Evolutionary conservation across 202 grass and related monocot genomes (phyloP).

Genomic region (Hordeum pubiflorum): DNA sequence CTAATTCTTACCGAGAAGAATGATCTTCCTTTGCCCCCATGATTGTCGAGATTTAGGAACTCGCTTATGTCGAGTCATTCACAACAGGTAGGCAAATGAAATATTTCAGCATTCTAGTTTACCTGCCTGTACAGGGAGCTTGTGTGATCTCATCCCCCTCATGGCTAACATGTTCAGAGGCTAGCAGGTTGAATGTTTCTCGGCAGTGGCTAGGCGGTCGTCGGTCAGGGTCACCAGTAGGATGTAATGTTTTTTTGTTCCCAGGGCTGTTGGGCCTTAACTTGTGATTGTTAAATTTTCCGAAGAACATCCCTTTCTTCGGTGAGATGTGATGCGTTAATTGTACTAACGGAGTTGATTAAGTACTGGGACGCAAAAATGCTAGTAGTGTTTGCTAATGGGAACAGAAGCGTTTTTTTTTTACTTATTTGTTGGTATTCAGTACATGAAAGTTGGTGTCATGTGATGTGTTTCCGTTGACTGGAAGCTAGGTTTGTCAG

Average conservation of each 20-base stretch:
- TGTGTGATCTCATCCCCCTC: not conserved
- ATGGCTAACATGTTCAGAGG: constrained; percentile 6
- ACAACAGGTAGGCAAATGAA: constrained; percentile 16
- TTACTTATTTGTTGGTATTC: not conserved
- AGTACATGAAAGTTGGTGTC: not conserved
- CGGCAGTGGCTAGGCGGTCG: not conserved
- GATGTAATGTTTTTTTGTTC: constrained; percentile 28
- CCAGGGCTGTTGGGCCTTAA: constrained; percentile 4
- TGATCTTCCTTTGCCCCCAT: not conserved
- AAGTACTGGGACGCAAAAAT: constrained; percentile 10
- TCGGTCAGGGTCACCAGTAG: not conserved
- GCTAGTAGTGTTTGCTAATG: constrained; percentile 15
- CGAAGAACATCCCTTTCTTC: constrained; percentile 16
- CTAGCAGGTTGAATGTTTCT: constrained; percentile 25
- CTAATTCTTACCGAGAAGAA: constrained; percentile 27
- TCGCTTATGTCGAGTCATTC: not conserved
- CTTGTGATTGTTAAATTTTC: constrained; percentile 30
- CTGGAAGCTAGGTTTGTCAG: not conserved
- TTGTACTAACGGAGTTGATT: constrained; percentile 39
- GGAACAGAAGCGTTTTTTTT: constrained; percentile 1
- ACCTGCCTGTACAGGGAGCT: constrained; percentile 1
- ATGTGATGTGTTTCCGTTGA: not conserved
- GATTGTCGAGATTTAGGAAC: not conserved
- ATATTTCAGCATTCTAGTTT: not conserved
- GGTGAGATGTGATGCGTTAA: constrained; percentile 32